Percentiles rank a stretch among this genome's conserved stretches.
Evolutionary conservation across 352 stramenopile genomes (phyloP).

Genomic region (Globisporangium orthogonon): DNA sequence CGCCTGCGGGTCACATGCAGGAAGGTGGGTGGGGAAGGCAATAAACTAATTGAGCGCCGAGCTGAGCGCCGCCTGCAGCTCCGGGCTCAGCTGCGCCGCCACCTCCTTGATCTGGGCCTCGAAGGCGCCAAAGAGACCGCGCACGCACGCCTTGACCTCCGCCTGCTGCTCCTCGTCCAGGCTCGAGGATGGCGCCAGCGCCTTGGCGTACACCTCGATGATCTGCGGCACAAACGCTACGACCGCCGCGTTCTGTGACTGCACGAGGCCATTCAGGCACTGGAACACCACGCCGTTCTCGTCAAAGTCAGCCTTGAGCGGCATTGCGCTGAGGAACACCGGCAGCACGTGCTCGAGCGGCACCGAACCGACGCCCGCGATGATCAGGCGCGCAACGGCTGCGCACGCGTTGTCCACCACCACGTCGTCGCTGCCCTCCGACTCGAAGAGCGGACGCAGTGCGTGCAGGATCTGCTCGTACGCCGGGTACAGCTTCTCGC

Average conservation of each 20-base stretch:
- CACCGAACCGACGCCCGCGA: constrained; percentile 62
- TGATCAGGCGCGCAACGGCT: constrained; percentile 92
- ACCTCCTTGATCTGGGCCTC: constrained; percentile 79
- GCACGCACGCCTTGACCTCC: constrained; percentile 67
- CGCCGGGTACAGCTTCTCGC: constrained; percentile 61
- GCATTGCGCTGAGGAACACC: constrained; percentile 90
- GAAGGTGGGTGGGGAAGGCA: not conserved
- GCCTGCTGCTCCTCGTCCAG: constrained; percentile 70
- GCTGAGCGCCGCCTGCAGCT: constrained; percentile 60
- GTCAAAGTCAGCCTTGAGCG: constrained; percentile 95
- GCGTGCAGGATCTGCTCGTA: constrained; percentile 91
- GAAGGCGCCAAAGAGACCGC: constrained; percentile 55
- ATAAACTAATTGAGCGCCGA: constrained; percentile 45
- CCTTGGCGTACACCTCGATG: constrained; percentile 77
- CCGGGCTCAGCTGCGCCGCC: constrained; percentile 62
- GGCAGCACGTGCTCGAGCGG: constrained; percentile 92
- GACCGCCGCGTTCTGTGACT: constrained; percentile 82
- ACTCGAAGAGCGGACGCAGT: constrained; percentile 90
- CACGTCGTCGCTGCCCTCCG: constrained; percentile 79
- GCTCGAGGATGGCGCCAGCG: constrained; percentile 46
- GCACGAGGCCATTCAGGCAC: constrained; percentile 91
- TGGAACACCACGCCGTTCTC: constrained; percentile 95
- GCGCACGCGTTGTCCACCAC: constrained; percentile 92
- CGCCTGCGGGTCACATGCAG: not conserved
- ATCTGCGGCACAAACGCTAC: constrained; percentile 69